phyloP scores from a whole-genome alignment of 2,329 filamentous ascomycete genomes.

The Colletotrichum chrysophilum region DNA sequence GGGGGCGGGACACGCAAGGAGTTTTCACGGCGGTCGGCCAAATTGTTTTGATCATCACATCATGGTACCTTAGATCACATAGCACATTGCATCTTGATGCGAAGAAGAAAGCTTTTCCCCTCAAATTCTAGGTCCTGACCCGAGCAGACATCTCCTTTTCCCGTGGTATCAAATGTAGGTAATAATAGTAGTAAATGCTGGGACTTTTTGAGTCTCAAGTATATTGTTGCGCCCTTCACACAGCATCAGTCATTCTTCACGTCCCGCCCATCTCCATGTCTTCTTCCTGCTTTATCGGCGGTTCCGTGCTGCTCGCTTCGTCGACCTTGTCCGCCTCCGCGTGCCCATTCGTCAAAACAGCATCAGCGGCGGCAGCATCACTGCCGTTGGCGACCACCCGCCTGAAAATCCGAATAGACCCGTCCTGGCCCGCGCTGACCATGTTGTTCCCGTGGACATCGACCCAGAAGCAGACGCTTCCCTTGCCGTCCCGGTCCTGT shows the following conservation, averaged over 20 bases:
- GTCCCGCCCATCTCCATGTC: slow-evolving; percentile 18
- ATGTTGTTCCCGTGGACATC: slow-evolving; percentile 62
- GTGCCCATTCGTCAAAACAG: not conserved
- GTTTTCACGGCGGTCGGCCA: not conserved
- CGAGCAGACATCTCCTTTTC: not conserved
- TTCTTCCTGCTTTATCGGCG: slow-evolving; percentile 23
- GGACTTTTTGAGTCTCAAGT: too few relatives aligned
- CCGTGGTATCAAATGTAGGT: not conserved
- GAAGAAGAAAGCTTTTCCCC: not conserved
- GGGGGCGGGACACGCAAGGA: not conserved
- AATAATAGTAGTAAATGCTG: not conserved
- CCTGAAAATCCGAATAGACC: slow-evolving; percentile 55
- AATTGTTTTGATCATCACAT: not conserved
- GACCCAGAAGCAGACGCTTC: slow-evolving; percentile 70
- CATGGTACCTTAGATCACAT: not conserved
- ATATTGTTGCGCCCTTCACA: not conserved
- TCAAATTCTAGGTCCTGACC: not conserved
- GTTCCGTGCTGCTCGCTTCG: not conserved
- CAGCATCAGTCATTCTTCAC: not conserved
- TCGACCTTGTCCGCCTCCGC: not conserved
- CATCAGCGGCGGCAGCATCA: not conserved
- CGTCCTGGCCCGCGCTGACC: slow-evolving; percentile 63
- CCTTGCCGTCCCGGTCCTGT: slow-evolving; percentile 31
- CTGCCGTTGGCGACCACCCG: slow-evolving; percentile 23
- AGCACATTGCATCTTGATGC: not conserved